Evolutionary conservation across 176 grass and related monocot genomes (phyloP).

Genomic region (Eragrostis nindensis): DNA sequence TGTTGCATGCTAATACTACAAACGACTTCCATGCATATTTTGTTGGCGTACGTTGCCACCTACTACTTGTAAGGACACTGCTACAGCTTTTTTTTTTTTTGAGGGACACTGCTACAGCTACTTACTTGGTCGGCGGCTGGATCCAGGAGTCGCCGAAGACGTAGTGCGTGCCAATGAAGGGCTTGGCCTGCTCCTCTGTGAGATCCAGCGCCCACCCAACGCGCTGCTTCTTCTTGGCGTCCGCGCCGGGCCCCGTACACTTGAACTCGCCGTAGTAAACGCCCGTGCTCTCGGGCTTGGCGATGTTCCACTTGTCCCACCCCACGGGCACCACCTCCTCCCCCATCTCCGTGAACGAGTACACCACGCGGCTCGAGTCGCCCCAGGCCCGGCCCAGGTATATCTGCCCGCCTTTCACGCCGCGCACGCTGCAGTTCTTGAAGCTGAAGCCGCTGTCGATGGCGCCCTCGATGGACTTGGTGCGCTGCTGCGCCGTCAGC

Average conservation of each 20-base stretch:
- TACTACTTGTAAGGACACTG: too few relatives aligned
- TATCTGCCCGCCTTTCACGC: conserved; percentile 41
- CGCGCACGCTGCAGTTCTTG: conserved; percentile 46
- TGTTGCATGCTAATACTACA: too few relatives aligned
- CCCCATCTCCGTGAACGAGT: conserved; percentile 54
- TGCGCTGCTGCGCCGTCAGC: conserved; percentile 62
- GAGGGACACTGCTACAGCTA: too few relatives aligned
- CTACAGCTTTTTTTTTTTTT: too few relatives aligned
- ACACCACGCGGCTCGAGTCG: conserved; percentile 58
- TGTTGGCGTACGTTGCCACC: too few relatives aligned
- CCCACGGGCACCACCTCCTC: conserved; percentile 67
- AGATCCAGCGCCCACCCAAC: conserved; percentile 46
- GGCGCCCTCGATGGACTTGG: conserved; percentile 41
- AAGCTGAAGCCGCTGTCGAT: conserved; percentile 59
- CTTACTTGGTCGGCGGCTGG: conserved; percentile 17
- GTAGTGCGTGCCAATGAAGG: conserved; percentile 47
- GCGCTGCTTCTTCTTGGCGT: conserved; percentile 40
- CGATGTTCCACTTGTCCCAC: conserved; percentile 59
- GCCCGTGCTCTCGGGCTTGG: conserved; percentile 49
- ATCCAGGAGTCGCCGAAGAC: conserved; percentile 48
- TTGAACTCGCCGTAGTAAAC: conserved; percentile 62
- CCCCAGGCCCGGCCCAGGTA: conserved; percentile 61
- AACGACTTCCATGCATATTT: too few relatives aligned
- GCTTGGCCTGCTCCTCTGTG: conserved; percentile 45
- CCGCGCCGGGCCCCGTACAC: conserved; percentile 36